Evolutionary conservation across 768 basidiomycete species (phyloP).

Genomic region (Tylopilus sp.): DNA sequence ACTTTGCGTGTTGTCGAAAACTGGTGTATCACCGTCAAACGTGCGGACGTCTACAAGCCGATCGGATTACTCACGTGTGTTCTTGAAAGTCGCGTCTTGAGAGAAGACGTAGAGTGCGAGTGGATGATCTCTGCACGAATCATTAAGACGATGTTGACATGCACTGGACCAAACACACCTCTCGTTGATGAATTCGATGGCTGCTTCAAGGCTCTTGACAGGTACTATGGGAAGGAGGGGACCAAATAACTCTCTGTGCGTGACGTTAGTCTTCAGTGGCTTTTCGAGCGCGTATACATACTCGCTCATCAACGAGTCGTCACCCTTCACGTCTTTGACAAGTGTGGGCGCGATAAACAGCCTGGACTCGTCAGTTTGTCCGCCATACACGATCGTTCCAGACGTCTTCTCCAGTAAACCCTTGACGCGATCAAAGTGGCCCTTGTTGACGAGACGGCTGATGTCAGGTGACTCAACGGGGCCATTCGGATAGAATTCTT

Average conservation of each 20-base stretch:
- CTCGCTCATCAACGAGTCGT: constrained; percentile 79
- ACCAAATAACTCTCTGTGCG: constrained; percentile 74
- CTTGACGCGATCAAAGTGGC: constrained; percentile 59
- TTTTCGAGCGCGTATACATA: constrained; percentile 33
- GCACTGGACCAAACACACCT: constrained; percentile 36
- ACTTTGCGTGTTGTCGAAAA: constrained; percentile 67
- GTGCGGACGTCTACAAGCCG: background rate
- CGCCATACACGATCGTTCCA: constrained; percentile 65
- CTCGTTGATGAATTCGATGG: constrained; percentile 62
- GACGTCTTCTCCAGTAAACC: constrained; percentile 60
- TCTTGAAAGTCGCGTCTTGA: constrained; percentile 52
- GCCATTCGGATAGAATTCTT: constrained; percentile 41
- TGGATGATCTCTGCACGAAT: constrained; percentile 58
- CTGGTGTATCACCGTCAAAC: constrained; percentile 31
- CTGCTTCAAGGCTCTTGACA: constrained; percentile 67
- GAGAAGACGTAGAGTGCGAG: constrained; percentile 79
- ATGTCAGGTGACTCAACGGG: constrained; percentile 43
- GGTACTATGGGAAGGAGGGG: constrained; percentile 75
- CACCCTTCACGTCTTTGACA: constrained; percentile 54
- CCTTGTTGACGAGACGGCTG: constrained; percentile 48
- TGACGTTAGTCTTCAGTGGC: background rate
- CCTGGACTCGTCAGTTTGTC: constrained; percentile 51
- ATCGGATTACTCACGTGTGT: constrained; percentile 45
- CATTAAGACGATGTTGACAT: background rate
- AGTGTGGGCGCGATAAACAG: constrained; percentile 72